A percentile compares a stretch with the other conserved stretches of the same genome.
These are phyloP conservation scores for Pseudonitzschia pungens DNA, from an alignment of 108 stramenopile genomes.

Conservation along the genomic window DNA sequence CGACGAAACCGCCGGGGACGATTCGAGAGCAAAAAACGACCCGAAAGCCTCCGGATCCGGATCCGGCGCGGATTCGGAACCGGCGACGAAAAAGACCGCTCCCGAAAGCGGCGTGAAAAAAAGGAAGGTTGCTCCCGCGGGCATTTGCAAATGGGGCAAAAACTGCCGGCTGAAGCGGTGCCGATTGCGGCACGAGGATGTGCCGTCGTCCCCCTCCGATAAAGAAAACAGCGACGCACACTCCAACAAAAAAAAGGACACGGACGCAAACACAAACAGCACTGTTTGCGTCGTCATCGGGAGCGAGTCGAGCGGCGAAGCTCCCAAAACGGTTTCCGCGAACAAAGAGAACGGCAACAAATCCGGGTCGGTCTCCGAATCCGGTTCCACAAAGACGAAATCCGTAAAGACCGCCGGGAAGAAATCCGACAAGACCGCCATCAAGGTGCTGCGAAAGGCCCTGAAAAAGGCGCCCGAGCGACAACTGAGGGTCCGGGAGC, in stretches of 20 bases:
- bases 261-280: too few relatives aligned
- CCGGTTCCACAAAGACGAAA: too few relatives aligned
- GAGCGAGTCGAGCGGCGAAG: neutral
- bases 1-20: neutral
- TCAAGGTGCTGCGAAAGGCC: neutral
- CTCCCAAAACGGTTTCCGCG: neutral
- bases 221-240: neutral
- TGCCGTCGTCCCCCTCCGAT: neutral
- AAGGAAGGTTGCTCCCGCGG: neutral
- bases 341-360: too few relatives aligned
- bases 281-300: too few relatives aligned
- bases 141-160: constrained; percentile 13
- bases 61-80: neutral
- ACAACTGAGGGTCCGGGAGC: neutral
- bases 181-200: neutral
- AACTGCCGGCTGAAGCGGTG: constrained; percentile 6
- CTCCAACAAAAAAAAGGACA: too few relatives aligned
- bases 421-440: neutral
- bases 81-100: neutral
- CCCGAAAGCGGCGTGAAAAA: neutral
- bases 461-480: constrained; percentile 2
- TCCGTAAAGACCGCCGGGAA: neutral
- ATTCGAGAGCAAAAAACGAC: neutral
- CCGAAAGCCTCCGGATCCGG: neutral
- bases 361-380: too few relatives aligned